A percentile compares a stretch with the other conserved stretches of the same genome.
Evolutionary conservation across 768 basidiomycete species (phyloP).

Genomic region (Leccinum longicurvipes): DNA sequence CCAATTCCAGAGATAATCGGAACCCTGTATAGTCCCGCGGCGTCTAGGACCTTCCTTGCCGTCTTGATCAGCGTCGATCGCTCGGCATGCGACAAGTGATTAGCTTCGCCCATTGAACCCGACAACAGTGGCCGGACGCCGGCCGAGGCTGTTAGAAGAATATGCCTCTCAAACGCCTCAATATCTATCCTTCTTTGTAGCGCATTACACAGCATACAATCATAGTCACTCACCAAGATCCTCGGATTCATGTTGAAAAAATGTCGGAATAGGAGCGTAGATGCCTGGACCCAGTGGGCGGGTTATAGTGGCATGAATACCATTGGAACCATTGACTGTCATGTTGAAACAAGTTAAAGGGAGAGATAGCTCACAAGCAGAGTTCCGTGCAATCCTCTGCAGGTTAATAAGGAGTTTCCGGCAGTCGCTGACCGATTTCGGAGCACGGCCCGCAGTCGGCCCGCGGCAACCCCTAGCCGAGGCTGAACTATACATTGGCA

Average conservation of each 20-base stretch:
- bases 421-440: too few relatives aligned
- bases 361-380: not conserved
- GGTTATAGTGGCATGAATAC: conserved; percentile 21
- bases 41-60: conserved; percentile 70
- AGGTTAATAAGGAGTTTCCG: conserved; percentile 9
- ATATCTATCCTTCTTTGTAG: conserved; percentile 44
- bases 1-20: conserved; percentile 85
- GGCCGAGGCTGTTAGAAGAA: conserved; percentile 57
- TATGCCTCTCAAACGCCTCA: conserved; percentile 62
- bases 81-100: conserved; percentile 67
- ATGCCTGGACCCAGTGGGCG: conserved; percentile 73
- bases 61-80: conserved; percentile 60
- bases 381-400: not conserved
- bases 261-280: conserved; percentile 83
- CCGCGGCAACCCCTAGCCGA: not conserved
- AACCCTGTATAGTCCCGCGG: conserved; percentile 49
- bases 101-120: conserved; percentile 86
- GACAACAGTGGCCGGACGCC: conserved; percentile 71
- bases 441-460: conserved; percentile 13
- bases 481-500: too few relatives aligned
- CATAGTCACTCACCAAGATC: conserved; percentile 65
- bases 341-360: conserved; percentile 28
- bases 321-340: conserved; percentile 33
- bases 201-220: not conserved
- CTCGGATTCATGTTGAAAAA: conserved; percentile 72